Evolutionary conservation across 257 asterid species (phyloP), one percentile per base, ranked within the genome.

Genomic region (Anisodus tanguticus): DNA sequence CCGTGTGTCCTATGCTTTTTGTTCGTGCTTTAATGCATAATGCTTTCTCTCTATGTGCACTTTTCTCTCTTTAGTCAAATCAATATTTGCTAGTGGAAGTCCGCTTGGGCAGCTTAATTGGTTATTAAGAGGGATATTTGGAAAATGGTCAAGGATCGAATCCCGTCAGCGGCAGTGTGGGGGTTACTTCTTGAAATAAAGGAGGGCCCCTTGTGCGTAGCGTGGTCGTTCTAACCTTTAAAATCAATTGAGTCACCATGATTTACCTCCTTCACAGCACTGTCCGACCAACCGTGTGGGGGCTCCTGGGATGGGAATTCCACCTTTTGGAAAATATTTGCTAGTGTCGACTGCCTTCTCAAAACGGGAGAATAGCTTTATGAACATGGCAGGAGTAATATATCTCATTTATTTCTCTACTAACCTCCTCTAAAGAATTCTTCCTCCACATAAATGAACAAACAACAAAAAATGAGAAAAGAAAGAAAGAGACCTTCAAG

Each of bases 41-140:
- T 51, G 78, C 47, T 55, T 47, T 64, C 55, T 59, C 71, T 58
- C 84, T 9, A 8, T 8, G 19, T 81, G 11, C 63, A 64, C n/a
- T 71, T 54, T 31, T 51, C 5, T 67, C 6, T n/a, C 74, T 85
- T 60, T 71, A 16, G 89, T 88, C 89, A 84, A 88, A 55, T 84
- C 87, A 19, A 11, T 60, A 8, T 31, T 31, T 83, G 39, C 17
- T 37, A 82, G 31, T 66, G 84, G 26, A n/a, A n/a, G 26, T 22
- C 26, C 26, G 26, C 0, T 22, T 22, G 26, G 26, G 0, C 26
- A 22, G 26, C 26, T 22, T 0, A 22, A 22, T 22, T 22, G 26
- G 26, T 22, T 22, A 22, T 22, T 0, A 22, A 22, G 0, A n/a
- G 26, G 26, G 26, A 22, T 22, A 22, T 22, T 22, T 22, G 26